Evolutionary conservation across 2,329 filamentous ascomycete genomes (phyloP), one percentile per base, ranked within the genome.

Genomic region (Thelonectria blattea): DNA sequence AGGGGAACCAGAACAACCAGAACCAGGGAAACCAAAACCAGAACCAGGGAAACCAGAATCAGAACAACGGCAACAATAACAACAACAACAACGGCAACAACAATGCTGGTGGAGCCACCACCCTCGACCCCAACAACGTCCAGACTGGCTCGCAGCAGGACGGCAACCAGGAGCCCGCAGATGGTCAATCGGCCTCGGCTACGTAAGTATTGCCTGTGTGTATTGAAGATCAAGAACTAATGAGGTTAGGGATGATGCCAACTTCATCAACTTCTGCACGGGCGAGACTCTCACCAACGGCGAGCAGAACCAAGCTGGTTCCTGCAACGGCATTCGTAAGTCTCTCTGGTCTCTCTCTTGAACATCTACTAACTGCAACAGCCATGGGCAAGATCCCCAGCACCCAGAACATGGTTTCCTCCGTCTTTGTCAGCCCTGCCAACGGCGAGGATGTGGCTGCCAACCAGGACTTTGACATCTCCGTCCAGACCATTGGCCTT

Each of bases 231-330:
- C 15, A 37, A 3, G 9, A 46, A 32, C 52, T 72, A 62, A 66
- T 64, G 7, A 6, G 30, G 78, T n/a, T 56, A 87, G 85, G 63
- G 84, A 88, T 65, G 62, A 76, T 17, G 77, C 78, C 77, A 88
- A 88, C 77, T 88, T 87, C 72, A 86, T 88, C 81, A 88, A 87
- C 79, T 86, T 87, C 72, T 88, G 85, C 70, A 61, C 73, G 5
- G 83, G 82, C 47, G 67, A 81, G 71, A 82, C 77, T 0, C 71
- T 87, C 49, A 89, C 87, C 64, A 86, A 90, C 68, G 87, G 87
- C 68, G 74, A 82, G 27, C 87, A 89, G 72, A 77, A 82, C 52
- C 78, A 77, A 60, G 73, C 66, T 5, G 87, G 87, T 18, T 89
- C 87, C 37, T 90, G 87, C 76, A 90, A 89, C 72, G 84, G 84